Evolutionary conservation across 768 basidiomycete genomes (phyloP), one percentile per base, ranked within the genome.

Genomic region (Cytidiella melzeri): DNA sequence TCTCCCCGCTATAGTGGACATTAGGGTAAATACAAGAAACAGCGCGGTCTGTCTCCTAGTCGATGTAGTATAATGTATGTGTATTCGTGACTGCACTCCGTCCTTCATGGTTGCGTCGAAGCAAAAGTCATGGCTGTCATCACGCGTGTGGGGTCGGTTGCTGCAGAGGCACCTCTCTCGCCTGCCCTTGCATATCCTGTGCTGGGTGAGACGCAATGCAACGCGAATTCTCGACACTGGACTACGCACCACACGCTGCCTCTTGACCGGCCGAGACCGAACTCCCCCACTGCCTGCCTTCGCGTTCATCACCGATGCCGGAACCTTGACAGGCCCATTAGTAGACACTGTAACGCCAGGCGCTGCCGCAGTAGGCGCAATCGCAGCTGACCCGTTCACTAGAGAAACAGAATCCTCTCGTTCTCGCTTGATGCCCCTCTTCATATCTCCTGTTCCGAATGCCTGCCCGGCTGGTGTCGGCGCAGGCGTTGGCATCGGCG

Each of bases 211-310:
- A 40, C n/a, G 20, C 23, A 49, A 37, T 5, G 23, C 37, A 11
- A 48, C 7, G 37, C 23, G 19, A 43, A 23, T 7, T n/a, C 41
- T 38, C 24, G 39, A 18, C 34, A 6, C 24, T 36, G 19, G 19
- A 25, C 39, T 40, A 73, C 80, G 58, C 57, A 87, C 86, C 80
- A 85, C 71, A 53, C 83, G 75, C 60, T 80, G 84, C 66, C 85
- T 88, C 75, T 89, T 89, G 38, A 82, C 60, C 19, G 86, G 86
- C 55, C 86, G 72, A 24, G 85, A 84, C 48, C 81, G 72, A 12
- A 73, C 76, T 41, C 73, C 76, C 6, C 71, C 72, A 30, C 69
- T 71, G 15, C 84, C 84, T 9, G 82, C 79, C 57, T 79, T 79
- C 23, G 81, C 74, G 56, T 74, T 54, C 43, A 54, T 74, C 13